Evolutionary conservation across 179 eudicot species (phyloP).

Genomic region (Spergularia azorica): DNA sequence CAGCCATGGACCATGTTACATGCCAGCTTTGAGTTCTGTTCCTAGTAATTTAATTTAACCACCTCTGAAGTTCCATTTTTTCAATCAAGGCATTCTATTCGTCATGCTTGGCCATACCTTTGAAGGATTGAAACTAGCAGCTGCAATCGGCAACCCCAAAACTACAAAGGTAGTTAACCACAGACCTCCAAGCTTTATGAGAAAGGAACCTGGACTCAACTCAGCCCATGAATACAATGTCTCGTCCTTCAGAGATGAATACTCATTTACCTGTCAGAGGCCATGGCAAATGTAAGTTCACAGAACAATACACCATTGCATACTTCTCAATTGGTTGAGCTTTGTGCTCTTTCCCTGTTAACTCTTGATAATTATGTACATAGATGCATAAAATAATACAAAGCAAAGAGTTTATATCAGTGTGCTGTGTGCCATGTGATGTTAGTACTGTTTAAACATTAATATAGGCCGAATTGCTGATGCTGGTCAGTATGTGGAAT

Average conservation of each 20-base stretch:
- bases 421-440: background rate
- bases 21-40: background rate
- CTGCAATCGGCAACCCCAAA: conserved; percentile 85
- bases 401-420: background rate
- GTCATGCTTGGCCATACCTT: conserved; percentile 43
- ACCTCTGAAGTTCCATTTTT: background rate
- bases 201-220: conserved; percentile 69
- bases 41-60: background rate
- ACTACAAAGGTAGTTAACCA: conserved; percentile 83
- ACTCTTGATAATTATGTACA: background rate
- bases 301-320: background rate
- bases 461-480: background rate
- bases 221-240: conserved; percentile 95
- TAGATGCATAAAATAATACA: background rate
- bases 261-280: conserved; percentile 76
- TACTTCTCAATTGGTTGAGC: conserved; percentile 2
- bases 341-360: conserved; percentile 4
- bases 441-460: background rate
- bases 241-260: conserved; percentile 79
- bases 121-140: conserved; percentile 96
- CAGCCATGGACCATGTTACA: background rate
- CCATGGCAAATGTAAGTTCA: conserved; percentile 15
- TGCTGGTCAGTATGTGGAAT: background rate
- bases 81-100: background rate
- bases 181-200: conserved; percentile 82